A percentile compares a stretch with the other conserved stretches of the same genome.
Evolutionary conservation across 2,329 filamentous ascomycete genomes (phyloP).

Genomic region (Penicillium capsulatum): DNA sequence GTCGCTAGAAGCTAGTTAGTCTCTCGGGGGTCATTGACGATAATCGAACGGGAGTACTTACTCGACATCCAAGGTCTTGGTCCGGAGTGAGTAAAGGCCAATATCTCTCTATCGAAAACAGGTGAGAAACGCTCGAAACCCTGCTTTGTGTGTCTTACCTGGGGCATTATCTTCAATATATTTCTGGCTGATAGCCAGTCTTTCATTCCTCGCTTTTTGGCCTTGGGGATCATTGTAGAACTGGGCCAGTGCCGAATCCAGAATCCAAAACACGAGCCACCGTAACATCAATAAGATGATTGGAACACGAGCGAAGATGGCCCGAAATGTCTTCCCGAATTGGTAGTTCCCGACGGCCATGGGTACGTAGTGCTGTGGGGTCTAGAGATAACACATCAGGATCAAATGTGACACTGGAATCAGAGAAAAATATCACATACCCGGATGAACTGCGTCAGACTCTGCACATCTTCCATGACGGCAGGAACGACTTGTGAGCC

Average conservation of each 20-base stretch:
- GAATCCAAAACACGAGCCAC: constrained; percentile 5
- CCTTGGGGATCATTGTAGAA: constrained; percentile 5
- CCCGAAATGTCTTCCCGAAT: constrained; percentile 1
- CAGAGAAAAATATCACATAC: constrained; percentile 1
- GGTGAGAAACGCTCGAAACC: too few species aligned
- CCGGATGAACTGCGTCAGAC: constrained; percentile 7
- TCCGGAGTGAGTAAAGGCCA: constrained; percentile 6
- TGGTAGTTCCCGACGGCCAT: constrained; percentile 7
- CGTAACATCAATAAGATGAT: constrained; percentile 1
- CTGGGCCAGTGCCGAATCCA: constrained; percentile 3
- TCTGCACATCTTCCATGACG: constrained; percentile 5
- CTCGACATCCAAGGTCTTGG: constrained; percentile 4
- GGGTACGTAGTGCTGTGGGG: constrained; percentile 6
- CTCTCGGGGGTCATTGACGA: background rate
- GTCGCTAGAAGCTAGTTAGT: background rate
- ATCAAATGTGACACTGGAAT: too few species aligned
- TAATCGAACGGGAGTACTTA: background rate
- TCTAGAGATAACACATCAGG: constrained; percentile 1
- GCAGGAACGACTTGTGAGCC: constrained; percentile 8
- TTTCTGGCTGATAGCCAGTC: background rate
- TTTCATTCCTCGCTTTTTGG: constrained; percentile 2
- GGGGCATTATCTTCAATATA: constrained; percentile 4
- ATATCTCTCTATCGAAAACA: constrained; percentile 4
- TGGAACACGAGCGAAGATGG: constrained; percentile 2
- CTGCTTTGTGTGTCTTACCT: too few species aligned